Base-by-base conservation (phyloP, 2,329 filamentous ascomycete genomes). In the Diaporthe sp. region DNA sequence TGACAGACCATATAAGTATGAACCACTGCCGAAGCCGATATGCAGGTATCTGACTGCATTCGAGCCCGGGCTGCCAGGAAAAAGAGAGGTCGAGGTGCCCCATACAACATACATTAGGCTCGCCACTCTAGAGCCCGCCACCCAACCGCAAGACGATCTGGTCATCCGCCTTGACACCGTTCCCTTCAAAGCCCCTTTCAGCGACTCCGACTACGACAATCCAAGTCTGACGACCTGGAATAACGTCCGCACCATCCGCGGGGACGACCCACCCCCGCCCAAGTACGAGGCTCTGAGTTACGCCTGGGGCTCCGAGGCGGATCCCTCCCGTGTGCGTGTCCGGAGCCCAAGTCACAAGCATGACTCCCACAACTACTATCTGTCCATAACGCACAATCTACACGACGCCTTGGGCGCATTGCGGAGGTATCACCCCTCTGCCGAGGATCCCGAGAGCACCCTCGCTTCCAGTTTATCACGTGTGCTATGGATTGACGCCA, bases 401-500 rank as follows among this genome's bases (percentile, higher is more conserved):
- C 6, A 13, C 25, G 37, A 63, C 25, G 58, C 58, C 37, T 30
- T 63, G 3, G 15, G 37, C 37, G 58, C 58, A 30, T 63, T 63
- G 37, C 58, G 58, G 25, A 63, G 0, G 15, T 30, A 63, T 44
- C 37, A 39, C 37, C n/a, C 3, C 25, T 37, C 7, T 8, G 25
- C 37, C 25, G 58, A 44, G 37, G 22, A 22, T 27, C 58, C 37
- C 9, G 58, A 44, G 17, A 4, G 30, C 30, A 25, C 19, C n/a
- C 58, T 42, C 51, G 35, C 19, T 19, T 55, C 32, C 22, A 30
- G 15, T 22, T 22, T 71, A 13, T 39, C 37, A 22, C 58, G 58
- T 19, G 58, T 53, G 13, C 32, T 69, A 19, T 75, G 73, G 73
- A 53, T 53, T 6, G 73, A 75, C 22, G 69, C 68, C 22, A 50